phyloP scores from a whole-genome alignment of 306 rosid genomes.

The Albizia julibrissin region DNA sequence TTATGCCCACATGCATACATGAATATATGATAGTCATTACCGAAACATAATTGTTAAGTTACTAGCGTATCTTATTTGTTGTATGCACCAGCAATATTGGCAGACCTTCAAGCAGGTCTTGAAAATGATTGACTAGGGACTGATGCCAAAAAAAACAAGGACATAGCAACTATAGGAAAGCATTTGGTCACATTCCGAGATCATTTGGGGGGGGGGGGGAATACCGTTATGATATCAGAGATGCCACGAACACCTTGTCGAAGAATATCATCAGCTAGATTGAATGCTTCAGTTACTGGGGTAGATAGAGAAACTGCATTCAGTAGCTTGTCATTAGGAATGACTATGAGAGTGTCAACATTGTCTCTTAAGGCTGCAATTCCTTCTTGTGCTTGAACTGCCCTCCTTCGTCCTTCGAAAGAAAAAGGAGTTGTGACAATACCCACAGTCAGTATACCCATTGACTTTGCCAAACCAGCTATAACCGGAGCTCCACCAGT shows the following conservation, averaged over 20 bases:
- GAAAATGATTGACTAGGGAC: conserved; percentile 2
- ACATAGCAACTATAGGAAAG: conserved; percentile 1
- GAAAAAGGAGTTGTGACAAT: conserved; percentile 89
- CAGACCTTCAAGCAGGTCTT: background rate
- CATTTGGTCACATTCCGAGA: conserved; percentile 10
- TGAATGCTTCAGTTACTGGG: conserved; percentile 90
- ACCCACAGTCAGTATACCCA: conserved; percentile 92
- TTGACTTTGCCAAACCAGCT: conserved; percentile 81
- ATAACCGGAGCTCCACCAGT: conserved; percentile 91
- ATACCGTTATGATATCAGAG: conserved; percentile 86
- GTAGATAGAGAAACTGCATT: conserved; percentile 87
- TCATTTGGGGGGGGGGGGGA: background rate
- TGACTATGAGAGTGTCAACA: conserved; percentile 85
- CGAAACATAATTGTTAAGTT: background rate
- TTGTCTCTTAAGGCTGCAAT: conserved; percentile 83
- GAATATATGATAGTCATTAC: background rate
- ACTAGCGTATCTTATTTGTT: background rate
- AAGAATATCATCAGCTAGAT: conserved; percentile 86
- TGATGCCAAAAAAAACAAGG: conserved; percentile 8
- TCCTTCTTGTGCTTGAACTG: conserved; percentile 95
- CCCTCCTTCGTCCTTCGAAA: conserved; percentile 85
- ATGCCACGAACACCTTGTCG: conserved; percentile 94
- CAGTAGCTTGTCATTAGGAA: conserved; percentile 89
- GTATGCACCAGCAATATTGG: background rate
- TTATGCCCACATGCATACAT: background rate